Evolutionary conservation across 805 yeast species (phyloP), one percentile per base, ranked within the genome.

Genomic region (Candida hispaniensis): DNA sequence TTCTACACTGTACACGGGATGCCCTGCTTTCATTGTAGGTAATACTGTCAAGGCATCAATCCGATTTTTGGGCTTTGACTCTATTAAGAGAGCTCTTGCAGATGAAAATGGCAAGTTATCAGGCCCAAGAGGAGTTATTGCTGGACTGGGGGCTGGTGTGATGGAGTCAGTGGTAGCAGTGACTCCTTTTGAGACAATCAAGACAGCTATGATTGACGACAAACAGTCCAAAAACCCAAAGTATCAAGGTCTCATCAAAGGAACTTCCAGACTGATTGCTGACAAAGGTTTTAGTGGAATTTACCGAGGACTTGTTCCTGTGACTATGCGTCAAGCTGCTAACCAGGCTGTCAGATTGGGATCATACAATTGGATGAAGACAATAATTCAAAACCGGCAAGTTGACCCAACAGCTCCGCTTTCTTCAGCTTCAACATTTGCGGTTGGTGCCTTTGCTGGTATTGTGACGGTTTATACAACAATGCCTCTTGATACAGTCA

Each of bases 141-240:
- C 98, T 1, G 98, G 98, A n/a, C 63, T 91, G 26, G 96, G 97
- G 30, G 98, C 98, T 2, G 98, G 98, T 21, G 69, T 86, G 27
- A 58, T 88, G 42, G 98, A 88, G 55, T 78, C 93, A 39, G 78
- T 85, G 16, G 66, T 86, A 27, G 97, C 97, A 0, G 94, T 91
- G 30, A 88, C 98, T 0, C 98, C 98, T 2, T 85, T 86, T 39
- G 98, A 88, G 58, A 93, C 95, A 20, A 82, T 88, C 58, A 88
- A 88, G 54, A 88, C 97, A 0, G 95, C 93, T 0, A 67, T 86
- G 59, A 91, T 88, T 47, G 98, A 88, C 60, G 98, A 88, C 55
- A 82, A 77, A 46, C 93, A 79, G 57, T 50, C 78, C 4, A 60
- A 71, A 3, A 67, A 65, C 38, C 96, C 96, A 29, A 76, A 70